phyloP scores from a whole-genome alignment of 495 filamentous ascomycete genomes.

The Annulohypoxylon stygium region DNA sequence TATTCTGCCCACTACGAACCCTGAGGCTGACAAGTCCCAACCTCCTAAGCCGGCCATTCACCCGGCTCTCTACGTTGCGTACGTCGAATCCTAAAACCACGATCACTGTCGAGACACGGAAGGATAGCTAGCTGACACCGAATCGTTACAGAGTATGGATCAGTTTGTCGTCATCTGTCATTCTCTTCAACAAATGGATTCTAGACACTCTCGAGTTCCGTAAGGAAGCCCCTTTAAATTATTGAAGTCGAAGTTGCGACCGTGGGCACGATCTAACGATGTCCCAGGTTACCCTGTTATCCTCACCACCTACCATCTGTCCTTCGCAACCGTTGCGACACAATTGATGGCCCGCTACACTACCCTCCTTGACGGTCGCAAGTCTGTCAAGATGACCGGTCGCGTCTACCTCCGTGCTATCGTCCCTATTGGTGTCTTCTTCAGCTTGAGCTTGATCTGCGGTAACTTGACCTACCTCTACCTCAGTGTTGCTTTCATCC shows the following conservation, averaged over 20 bases:
- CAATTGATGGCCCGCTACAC: constrained; percentile 90
- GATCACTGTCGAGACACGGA: constrained; percentile 3
- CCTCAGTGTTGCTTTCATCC: constrained; percentile 93
- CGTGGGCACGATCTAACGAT: constrained; percentile 49
- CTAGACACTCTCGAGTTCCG: constrained; percentile 85
- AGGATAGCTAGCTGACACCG: constrained; percentile 40
- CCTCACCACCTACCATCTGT: constrained; percentile 93
- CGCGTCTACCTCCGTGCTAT: constrained; percentile 91
- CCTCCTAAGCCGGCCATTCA: constrained; percentile 76
- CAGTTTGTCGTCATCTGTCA: constrained; percentile 87
- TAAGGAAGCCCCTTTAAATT: constrained; percentile 63
- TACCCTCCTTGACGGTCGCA: constrained; percentile 85
- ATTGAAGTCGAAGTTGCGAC: not conserved
- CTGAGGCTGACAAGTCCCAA: constrained; percentile 72
- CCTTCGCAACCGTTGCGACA: constrained; percentile 90
- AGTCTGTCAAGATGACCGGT: constrained; percentile 94
- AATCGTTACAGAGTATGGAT: constrained; percentile 82
- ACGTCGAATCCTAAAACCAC: constrained; percentile 56
- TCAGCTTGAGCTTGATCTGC: constrained; percentile 93
- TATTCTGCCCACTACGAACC: constrained; percentile 83
- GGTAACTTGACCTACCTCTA: constrained; percentile 94
- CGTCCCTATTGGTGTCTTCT: constrained; percentile 92
- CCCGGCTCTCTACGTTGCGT: constrained; percentile 91
- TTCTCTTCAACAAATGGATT: constrained; percentile 99
- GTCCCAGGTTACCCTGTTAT: constrained; percentile 72